Conservation (phyloP, 176 grass and related monocot genomes). For the Cocos nucifera region DNA sequence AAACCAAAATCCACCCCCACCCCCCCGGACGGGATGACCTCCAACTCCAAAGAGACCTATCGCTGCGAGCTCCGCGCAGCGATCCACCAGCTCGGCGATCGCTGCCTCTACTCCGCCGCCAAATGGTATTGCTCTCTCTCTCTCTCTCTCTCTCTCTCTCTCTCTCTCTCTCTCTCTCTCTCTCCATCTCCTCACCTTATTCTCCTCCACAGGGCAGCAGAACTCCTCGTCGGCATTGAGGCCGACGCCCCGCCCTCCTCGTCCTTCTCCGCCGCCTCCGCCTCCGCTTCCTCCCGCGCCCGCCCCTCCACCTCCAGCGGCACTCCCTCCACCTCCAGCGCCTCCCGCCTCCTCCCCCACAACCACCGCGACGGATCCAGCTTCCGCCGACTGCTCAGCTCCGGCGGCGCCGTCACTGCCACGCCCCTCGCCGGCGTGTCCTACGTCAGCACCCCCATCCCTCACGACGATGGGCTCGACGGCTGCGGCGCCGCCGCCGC, state of each 20-base stretch:
- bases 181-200: background rate
- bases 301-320: slow-evolving; percentile 6
- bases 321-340: slow-evolving; percentile 36
- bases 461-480: slow-evolving; percentile 58
- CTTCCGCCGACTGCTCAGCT: slow-evolving; percentile 54
- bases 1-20: no score
- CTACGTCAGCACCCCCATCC: slow-evolving; percentile 89
- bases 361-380: slow-evolving; percentile 41
- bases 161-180: slow-evolving; percentile 9
- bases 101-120: slow-evolving; percentile 76
- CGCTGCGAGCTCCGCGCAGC: slow-evolving; percentile 76
- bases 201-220: slow-evolving; percentile 46
- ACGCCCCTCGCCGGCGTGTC: slow-evolving; percentile 75
- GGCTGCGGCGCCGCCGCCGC: slow-evolving; percentile 19
- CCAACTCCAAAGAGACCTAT: slow-evolving; percentile 47
- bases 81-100: slow-evolving; percentile 63
- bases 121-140: slow-evolving; percentile 56
- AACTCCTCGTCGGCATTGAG: slow-evolving; percentile 78
- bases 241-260: slow-evolving; percentile 25
- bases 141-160: slow-evolving; percentile 7
- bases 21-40: background rate
- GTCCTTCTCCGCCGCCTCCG: slow-evolving; percentile 25
- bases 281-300: slow-evolving; percentile 6
- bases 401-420: slow-evolving; percentile 7
- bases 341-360: slow-evolving; percentile 3